Conservation (phyloP, 2,329 filamentous ascomycete genomes). For the Diaporthe ampelina region DNA sequence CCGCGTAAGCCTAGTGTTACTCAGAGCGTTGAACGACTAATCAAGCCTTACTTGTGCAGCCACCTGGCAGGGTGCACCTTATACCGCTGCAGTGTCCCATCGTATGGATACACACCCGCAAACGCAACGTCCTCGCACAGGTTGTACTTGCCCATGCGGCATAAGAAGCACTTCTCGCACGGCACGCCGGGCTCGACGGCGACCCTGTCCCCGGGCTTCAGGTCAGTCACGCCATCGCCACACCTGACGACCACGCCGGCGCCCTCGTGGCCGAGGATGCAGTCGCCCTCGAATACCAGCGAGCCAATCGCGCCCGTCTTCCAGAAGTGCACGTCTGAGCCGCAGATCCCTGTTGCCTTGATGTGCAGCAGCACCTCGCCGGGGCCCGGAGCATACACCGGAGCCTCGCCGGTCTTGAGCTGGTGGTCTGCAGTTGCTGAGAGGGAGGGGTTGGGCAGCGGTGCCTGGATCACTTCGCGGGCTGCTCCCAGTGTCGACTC, state of each 20-base stretch:
- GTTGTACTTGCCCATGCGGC: conserved; percentile 72
- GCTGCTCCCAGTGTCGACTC: conserved; percentile 41
- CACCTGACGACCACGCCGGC: conserved; percentile 71
- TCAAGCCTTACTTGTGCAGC: conserved; percentile 61
- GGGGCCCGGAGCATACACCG: conserved; percentile 65
- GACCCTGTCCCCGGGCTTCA: conserved; percentile 72
- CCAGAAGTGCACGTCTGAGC: conserved; percentile 80
- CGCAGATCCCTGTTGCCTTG: conserved; percentile 75
- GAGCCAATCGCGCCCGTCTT: conserved; percentile 74
- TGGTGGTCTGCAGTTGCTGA: conserved; percentile 73
- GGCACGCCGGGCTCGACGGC: conserved; percentile 77
- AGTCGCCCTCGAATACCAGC: conserved; percentile 72
- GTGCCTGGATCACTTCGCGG: conserved; percentile 35
- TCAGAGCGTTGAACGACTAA: too few relatives aligned
- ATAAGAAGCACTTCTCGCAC: conserved; percentile 72
- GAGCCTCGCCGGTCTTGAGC: conserved; percentile 69
- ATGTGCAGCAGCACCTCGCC: conserved; percentile 73
- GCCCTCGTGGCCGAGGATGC: conserved; percentile 76
- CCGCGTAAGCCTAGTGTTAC: background rate
- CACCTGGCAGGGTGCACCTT: conserved; percentile 73
- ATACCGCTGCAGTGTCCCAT: conserved; percentile 72
- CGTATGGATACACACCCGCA: conserved; percentile 71
- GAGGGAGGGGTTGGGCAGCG: conserved; percentile 65
- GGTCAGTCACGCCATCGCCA: conserved; percentile 65
- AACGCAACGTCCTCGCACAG: conserved; percentile 74